Evolutionary conservation across 768 basidiomycete genomes (phyloP), one percentile per base, ranked within the genome.

Genomic region (Infundibulicybe gibba): DNA sequence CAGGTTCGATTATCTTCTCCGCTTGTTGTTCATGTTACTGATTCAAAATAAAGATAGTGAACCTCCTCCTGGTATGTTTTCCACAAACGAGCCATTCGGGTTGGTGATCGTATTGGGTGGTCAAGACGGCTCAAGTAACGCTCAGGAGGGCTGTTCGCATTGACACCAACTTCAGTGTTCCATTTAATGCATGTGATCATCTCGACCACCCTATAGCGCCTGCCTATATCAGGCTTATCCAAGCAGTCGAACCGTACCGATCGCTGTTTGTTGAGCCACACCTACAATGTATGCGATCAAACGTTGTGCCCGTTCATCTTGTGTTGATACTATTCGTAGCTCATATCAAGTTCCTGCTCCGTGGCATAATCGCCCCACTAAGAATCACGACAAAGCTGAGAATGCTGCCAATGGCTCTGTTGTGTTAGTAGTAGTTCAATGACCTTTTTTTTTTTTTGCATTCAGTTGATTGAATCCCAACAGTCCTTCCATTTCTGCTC

Each of bases 21-120:
- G 40, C 3, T 33, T 48, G n/a, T 52, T 11, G 53, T 43, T 50
- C 17, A 54, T 44, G 5, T 40, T 48, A 30, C 43, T 37, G 19
- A 21, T 4, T 30, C 41, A 14, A 35, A 25, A 20, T 48, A 47
- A 44, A 81, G 79, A 81, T 82, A 43, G 45, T 80, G 30, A 68
- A 66, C 32, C 63, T 81, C 38, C 64, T 81, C 17, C 61, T 72
- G 65, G 80, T 79, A 56, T 49, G 44, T 46, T 11, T 35, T 16
- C 16, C 25, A 25, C 25, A 25, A 3, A 25, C 25, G 25, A 25
- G 25, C 25, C 25, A 25, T 25, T 25, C 8, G 25, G 35, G 19
- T 41, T 35, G 12, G 32, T 43, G 32, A 40, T 17, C 5, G 19
- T 21, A 40, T 41, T 44, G 25, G 25, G 25, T 25, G 25, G 25